Evolutionary conservation across 306 rosid genomes (phyloP), one percentile per base, ranked within the genome.

Genomic region (Gastrolobium bilobum): DNA sequence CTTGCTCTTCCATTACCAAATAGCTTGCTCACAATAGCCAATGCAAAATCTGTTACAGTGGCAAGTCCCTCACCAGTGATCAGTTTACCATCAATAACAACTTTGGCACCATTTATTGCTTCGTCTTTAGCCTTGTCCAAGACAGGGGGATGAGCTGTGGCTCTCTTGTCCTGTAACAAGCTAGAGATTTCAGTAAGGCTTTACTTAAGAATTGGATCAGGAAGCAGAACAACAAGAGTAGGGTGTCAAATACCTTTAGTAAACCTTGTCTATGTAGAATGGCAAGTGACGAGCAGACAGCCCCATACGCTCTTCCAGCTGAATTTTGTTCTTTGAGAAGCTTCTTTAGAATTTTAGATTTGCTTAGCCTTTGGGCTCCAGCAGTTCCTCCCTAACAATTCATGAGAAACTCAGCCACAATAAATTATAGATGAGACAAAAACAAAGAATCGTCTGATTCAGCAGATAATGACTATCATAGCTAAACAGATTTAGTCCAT

Each of bases 41-140:
- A 76, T 2, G 98, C 88, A 82, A 91, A 91, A 56, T 90, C 91
- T 2, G 89, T 87, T 8, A 85, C 91, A 37, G 93, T 85, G 46
- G 91, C 82, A 58, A 87, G 94, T 71, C 99, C 99, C 70, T 79
- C 88, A 83, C 93, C 53, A 37, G 98, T 92, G 71, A 95, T 92
- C 88, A 95, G 81, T 70, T 90, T 95, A 11, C 99, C 99, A 62
- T 95, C 98, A 58, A 95, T 91, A 35, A 95, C 97, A 40, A 95
- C 92, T 66, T 80, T 87, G 20, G 93, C 85, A 39, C 87, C 83
- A 52, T 83, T 80, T 15, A 79, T 85, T 4, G 84, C 85, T 86
- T 83, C 88, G 5, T 83, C 75, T 2, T 86, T 68, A 31, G 85
- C 79, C 10, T 76, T 70, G 69, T 88, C 75, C 33, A 63, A 4